Evolutionary conservation across 495 filamentous ascomycete species (phyloP).

Genomic region (Poronia punctata): DNA sequence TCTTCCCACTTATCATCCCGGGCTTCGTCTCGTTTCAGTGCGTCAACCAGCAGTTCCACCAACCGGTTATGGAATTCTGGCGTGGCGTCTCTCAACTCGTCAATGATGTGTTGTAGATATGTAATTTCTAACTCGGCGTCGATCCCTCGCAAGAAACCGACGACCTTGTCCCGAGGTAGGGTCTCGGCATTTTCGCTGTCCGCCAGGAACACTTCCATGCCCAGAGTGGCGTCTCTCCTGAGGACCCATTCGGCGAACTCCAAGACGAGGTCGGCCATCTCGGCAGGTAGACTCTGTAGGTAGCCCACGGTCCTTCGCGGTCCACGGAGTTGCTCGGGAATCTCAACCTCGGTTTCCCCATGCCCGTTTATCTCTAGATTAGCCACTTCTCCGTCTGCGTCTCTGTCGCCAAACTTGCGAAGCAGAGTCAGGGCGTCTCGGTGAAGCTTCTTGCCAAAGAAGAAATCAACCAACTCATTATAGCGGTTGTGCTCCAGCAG

Average conservation of each 20-base stretch:
- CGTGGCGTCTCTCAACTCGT: constrained; percentile 75
- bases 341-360: constrained; percentile 28
- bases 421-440: constrained; percentile 79
- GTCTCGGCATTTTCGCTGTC: constrained; percentile 95
- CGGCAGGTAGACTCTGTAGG: constrained; percentile 77
- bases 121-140: constrained; percentile 62
- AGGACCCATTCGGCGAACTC: constrained; percentile 90
- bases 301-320: constrained; percentile 83
- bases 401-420: constrained; percentile 69
- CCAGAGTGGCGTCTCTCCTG: constrained; percentile 60
- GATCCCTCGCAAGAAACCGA: constrained; percentile 64
- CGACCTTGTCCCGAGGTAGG: constrained; percentile 66
- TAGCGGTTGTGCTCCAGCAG: constrained; percentile 84
- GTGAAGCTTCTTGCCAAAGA: constrained; percentile 91
- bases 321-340: constrained; percentile 65
- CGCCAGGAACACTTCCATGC: constrained; percentile 90
- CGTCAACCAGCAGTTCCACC: constrained; percentile 65
- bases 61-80: constrained; percentile 83
- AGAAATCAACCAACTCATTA: constrained; percentile 91
- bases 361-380: constrained; percentile 25
- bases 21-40: constrained; percentile 42
- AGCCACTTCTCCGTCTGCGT: constrained; percentile 40
- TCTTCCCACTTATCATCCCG: constrained; percentile 44
- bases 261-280: constrained; percentile 83
- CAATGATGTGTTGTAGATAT: constrained; percentile 89